phyloP scores from a whole-genome alignment of 2,329 filamentous ascomycete species.

The Aspergillus tanneri region DNA sequence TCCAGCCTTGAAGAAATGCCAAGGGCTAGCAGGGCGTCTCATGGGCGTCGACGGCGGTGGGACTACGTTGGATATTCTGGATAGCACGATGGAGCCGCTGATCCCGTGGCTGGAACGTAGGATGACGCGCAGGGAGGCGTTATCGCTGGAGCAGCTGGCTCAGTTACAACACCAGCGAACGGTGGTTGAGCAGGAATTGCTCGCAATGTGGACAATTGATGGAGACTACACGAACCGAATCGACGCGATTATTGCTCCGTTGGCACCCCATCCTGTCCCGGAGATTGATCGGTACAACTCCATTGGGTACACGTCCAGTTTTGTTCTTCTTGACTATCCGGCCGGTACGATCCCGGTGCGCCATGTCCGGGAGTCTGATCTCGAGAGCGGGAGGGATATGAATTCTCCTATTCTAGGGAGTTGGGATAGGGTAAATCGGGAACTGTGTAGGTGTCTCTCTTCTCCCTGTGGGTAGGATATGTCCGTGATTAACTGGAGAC shows the following conservation, averaged over 20 bases:
- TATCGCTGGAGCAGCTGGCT: conserved; percentile 50
- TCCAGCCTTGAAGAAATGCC: conserved; percentile 53
- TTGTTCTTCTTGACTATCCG: conserved; percentile 63
- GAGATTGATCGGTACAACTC: conserved; percentile 63
- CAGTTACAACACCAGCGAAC: conserved; percentile 55
- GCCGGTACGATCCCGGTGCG: conserved; percentile 59
- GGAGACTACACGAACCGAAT: conserved; percentile 40
- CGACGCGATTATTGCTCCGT: conserved; percentile 63
- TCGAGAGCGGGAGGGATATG: conserved; percentile 50
- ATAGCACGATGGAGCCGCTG: conserved; percentile 56
- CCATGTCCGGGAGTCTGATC: conserved; percentile 49
- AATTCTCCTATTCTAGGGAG: conserved; percentile 44
- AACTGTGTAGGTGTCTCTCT: conserved; percentile 59
- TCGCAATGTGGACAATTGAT: conserved; percentile 54
- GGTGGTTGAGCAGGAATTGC: conserved; percentile 55
- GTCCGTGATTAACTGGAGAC: conserved; percentile 6
- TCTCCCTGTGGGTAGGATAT: background rate
- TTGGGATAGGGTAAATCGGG: conserved; percentile 62
- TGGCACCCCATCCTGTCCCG: conserved; percentile 64
- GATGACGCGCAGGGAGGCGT: conserved; percentile 49
- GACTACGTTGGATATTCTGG: conserved; percentile 57
- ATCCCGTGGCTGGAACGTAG: conserved; percentile 60
- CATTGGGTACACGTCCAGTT: conserved; percentile 61
- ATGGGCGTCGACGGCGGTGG: conserved; percentile 60
- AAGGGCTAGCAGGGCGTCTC: conserved; percentile 57